These are phyloP conservation scores for Plasmodium fragile DNA, from an alignment of 169 alveolate genomes.

Conservation along the genomic window DNA sequence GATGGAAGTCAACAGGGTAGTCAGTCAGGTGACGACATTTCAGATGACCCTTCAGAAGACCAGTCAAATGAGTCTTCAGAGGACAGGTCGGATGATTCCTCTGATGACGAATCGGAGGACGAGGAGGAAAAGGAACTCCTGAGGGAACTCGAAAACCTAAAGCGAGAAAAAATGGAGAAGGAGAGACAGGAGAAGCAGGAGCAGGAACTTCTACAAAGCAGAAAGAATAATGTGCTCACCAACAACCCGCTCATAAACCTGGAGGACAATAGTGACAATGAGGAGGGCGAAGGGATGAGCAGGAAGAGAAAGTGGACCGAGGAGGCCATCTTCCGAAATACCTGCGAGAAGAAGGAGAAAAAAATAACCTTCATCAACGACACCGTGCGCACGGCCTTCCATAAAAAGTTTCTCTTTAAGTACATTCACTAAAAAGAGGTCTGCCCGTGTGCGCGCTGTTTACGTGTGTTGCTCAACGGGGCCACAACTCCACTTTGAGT, in stretches of 20 bases:
- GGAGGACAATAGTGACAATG: constrained; percentile 73
- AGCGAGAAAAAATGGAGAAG: constrained; percentile 91
- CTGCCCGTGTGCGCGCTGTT: not conserved
- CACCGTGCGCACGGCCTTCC: constrained; percentile 95
- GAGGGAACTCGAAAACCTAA: constrained; percentile 93
- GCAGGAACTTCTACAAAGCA: constrained; percentile 58
- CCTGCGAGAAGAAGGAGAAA: constrained; percentile 87
- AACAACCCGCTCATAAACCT: constrained; percentile 87
- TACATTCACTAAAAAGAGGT: constrained; percentile 79
- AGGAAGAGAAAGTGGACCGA: constrained; percentile 92
- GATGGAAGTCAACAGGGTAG: not conserved
- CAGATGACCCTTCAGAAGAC: not conserved
- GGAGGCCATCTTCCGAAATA: constrained; percentile 91
- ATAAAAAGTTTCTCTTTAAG: constrained; percentile 91
- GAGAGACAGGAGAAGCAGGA: constrained; percentile 84
- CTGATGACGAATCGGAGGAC: constrained; percentile 19
- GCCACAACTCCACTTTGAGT: not conserved
- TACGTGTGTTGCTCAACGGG: not conserved
- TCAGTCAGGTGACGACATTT: not conserved
- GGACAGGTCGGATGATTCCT: not conserved
- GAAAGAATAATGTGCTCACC: constrained; percentile 80
- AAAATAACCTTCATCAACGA: constrained; percentile 91
- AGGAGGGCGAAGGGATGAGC: constrained; percentile 84
- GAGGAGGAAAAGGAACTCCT: constrained; percentile 91
- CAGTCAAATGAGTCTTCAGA: not conserved